Evolutionary conservation across 2,329 filamentous ascomycete species (phyloP).

Genomic region (Epichloe coenophiala): DNA sequence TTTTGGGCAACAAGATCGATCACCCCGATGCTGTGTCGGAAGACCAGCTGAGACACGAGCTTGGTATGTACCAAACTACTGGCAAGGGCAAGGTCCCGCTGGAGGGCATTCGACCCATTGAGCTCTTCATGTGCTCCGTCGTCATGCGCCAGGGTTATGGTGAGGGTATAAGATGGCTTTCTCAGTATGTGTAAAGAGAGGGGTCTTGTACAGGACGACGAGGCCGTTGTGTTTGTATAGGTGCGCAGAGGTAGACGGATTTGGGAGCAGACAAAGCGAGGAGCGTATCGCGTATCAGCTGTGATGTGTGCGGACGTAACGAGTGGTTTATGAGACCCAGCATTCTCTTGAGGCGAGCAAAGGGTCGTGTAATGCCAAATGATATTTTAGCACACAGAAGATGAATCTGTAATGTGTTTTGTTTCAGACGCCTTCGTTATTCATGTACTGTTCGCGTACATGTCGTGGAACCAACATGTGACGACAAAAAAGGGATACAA

Average conservation of each 20-base stretch:
- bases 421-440: not conserved
- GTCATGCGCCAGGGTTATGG: conserved; percentile 96
- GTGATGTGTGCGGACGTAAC: conserved; percentile 2
- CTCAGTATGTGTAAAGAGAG: conserved; percentile 65
- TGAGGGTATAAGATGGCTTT: conserved; percentile 82
- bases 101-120: conserved; percentile 86
- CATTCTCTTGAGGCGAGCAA: conserved; percentile 23
- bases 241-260: not conserved
- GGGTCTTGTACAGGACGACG: not conserved
- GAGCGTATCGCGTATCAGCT: not conserved
- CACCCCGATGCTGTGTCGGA: conserved; percentile 91
- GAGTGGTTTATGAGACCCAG: conserved; percentile 16
- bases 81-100: conserved; percentile 90
- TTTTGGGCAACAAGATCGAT: conserved; percentile 99
- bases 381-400: conserved; percentile 2
- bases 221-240: not conserved
- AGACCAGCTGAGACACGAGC: conserved; percentile 82
- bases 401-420: not conserved
- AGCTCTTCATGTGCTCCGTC: conserved; percentile 98
- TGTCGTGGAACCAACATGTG: not conserved
- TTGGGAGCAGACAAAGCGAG: not conserved
- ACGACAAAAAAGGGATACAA: not conserved
- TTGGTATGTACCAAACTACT: conserved; percentile 91
- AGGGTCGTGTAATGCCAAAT: conserved; percentile 19
- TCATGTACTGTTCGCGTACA: too few relatives aligned